Evolutionary conservation across 2,329 filamentous ascomycete genomes (phyloP), one percentile per base, ranked within the genome.

Genomic region (Fusarium mexicanum): DNA sequence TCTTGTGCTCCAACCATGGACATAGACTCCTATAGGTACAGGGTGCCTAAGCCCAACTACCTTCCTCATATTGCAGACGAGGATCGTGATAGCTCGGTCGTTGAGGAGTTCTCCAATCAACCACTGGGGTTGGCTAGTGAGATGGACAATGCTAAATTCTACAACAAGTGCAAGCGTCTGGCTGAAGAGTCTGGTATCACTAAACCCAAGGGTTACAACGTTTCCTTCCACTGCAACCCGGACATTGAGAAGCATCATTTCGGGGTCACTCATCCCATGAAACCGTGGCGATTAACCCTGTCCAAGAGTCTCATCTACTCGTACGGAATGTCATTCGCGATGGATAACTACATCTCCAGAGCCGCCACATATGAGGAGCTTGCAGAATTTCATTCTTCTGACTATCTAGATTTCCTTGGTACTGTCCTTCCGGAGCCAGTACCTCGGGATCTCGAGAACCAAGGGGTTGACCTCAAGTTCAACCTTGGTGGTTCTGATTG

Each of bases 221-320:
- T 99, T 53, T 98, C 96, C 16, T 98, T 95, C 84, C 96, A 99
- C 82, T 94, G 95, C 84, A 98, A 98, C 79, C 94, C 95, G 4
- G 91, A 94, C 69, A 97, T 98, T 81, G 96, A 99, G 85, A 93
- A 93, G 80, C 96, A 98, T 83, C 96, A 99, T 83, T 99, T 99
- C 82, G 96, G 96, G 75, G 93, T 94, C 84, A 95, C 94, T 16
- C 96, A 99, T 86, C 96, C 96, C 26, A 99, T 99, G 96, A 99
- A 99, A 83, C 96, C 96, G 67, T 98, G 96, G 96, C 94, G 96
- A 41, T 86, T 99, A 73, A 98, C 95, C 22, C 88, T 99, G 63
- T 97, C 96, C 64, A 98, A 99, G 83, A 94, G 96, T 78, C 90
- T 99, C 53, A 94, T 99, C 73, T 92, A 97, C 80, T 93, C 94